phyloP scores from a whole-genome alignment of 1,284 basidiomycete species.

The Rhodotorula sp. region DNA sequence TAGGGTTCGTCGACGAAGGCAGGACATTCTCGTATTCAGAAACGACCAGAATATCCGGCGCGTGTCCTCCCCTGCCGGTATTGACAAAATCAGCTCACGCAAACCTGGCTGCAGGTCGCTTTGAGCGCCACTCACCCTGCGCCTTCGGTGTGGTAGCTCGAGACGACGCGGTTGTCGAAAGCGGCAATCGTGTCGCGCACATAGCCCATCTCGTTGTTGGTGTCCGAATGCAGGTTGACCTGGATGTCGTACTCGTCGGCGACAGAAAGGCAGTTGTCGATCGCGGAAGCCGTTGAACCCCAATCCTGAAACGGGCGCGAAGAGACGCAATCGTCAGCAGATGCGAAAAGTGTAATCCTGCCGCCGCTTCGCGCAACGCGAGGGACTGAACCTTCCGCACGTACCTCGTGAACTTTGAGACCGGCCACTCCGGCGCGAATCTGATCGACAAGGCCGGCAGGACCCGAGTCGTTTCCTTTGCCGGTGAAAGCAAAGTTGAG shows the following conservation, averaged over 20 bases:
- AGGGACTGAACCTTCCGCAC: background rate
- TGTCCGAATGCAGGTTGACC: slow-evolving; percentile 90
- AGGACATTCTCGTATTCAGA: slow-evolving; percentile 68
- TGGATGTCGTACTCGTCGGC: slow-evolving; percentile 89
- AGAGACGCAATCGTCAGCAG: too few relatives aligned
- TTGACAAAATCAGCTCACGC: background rate
- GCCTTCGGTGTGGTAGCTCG: slow-evolving; percentile 80
- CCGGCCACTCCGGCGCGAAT: slow-evolving; percentile 84
- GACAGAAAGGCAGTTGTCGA: slow-evolving; percentile 73
- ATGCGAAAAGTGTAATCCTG: too few relatives aligned
- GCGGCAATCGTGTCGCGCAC: slow-evolving; percentile 88
- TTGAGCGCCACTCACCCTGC: background rate
- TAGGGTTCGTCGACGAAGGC: slow-evolving; percentile 97
- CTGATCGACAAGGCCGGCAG: slow-evolving; percentile 70
- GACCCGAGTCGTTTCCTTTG: slow-evolving; percentile 80
- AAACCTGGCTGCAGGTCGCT: too few relatives aligned
- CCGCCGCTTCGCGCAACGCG: background rate
- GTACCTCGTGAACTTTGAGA: slow-evolving; percentile 84
- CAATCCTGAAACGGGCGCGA: slow-evolving; percentile 62
- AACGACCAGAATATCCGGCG: slow-evolving; percentile 91
- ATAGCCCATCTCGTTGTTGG: slow-evolving; percentile 89
- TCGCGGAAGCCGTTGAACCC: slow-evolving; percentile 86
- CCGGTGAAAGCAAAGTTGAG: slow-evolving; percentile 73
- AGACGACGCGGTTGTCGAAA: slow-evolving; percentile 87
- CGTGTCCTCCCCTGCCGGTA: slow-evolving; percentile 70